Evolutionary conservation across 2,329 filamentous ascomycete species (phyloP).

Genomic region (Akanthomyces uredinophilus): DNA sequence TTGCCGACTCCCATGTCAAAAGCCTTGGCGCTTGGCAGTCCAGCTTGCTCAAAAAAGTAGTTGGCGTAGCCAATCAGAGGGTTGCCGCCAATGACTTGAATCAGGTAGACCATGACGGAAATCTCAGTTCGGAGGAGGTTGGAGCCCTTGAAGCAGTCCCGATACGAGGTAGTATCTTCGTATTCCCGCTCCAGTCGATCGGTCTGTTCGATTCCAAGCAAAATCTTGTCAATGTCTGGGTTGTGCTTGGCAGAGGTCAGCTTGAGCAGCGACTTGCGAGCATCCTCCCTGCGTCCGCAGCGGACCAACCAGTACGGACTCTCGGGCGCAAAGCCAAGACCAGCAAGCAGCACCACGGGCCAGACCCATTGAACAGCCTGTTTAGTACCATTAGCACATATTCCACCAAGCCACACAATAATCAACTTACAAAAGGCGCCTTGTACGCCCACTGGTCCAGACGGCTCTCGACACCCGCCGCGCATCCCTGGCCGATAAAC

Average conservation of each 20-base stretch:
- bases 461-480: conserved; percentile 36
- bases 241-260: conserved; percentile 35
- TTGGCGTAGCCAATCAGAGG: conserved; percentile 60
- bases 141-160: conserved; percentile 45
- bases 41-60: conserved; percentile 33
- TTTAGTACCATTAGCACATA: background rate
- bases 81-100: conserved; percentile 60
- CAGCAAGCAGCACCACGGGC: conserved; percentile 40
- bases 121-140: conserved; percentile 52
- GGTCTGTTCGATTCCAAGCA: conserved; percentile 54
- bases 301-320: conserved; percentile 48
- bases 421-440: conserved; percentile 21
- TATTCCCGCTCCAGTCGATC: conserved; percentile 50
- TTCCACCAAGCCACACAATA: background rate
- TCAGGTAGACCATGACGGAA: conserved; percentile 56
- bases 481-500: conserved; percentile 47
- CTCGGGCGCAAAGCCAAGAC: conserved; percentile 43
- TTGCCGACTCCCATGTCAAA: conserved; percentile 30
- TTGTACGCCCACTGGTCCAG: conserved; percentile 42
- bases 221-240: conserved; percentile 31
- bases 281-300: conserved; percentile 36
- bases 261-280: conserved; percentile 33
- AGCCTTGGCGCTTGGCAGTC: conserved; percentile 19
- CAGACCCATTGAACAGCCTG: conserved; percentile 47
- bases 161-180: conserved; percentile 43